Conservation (phyloP, 208 protist genomes). For the Crithidia expoeki region DNA sequence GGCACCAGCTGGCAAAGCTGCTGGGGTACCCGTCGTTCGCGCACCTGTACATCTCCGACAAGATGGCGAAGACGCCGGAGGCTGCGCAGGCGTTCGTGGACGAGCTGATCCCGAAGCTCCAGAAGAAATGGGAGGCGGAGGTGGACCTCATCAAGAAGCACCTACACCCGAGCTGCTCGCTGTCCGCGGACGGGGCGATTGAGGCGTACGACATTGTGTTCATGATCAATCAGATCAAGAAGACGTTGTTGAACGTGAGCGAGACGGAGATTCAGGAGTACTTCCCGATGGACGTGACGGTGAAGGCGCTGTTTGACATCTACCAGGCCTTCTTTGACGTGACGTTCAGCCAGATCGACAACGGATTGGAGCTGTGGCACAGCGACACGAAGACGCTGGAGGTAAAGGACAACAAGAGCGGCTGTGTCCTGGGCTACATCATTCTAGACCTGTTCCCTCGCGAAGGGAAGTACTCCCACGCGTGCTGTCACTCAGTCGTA, state of each 20-base stretch:
- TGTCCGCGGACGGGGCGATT: slow-evolving; percentile 63
- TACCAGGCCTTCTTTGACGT: slow-evolving; percentile 87
- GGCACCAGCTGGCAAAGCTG: too few relatives aligned
- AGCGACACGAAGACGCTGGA: slow-evolving; percentile 66
- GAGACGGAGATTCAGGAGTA: slow-evolving; percentile 88
- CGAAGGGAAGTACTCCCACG: slow-evolving; percentile 87
- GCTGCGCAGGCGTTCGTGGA: slow-evolving; percentile 56
- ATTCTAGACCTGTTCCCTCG: slow-evolving; percentile 87
- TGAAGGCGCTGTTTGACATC: slow-evolving; percentile 82
- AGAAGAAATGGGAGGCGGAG: slow-evolving; percentile 78
- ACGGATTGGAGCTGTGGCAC: slow-evolving; percentile 78
- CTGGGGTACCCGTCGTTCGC: too few relatives aligned
- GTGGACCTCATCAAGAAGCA: slow-evolving; percentile 65
- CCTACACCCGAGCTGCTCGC: slow-evolving; percentile 71
- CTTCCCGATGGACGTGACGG: slow-evolving; percentile 81
- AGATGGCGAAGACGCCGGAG: too few relatives aligned
- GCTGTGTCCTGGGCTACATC: slow-evolving; percentile 72
- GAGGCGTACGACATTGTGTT: slow-evolving; percentile 80
- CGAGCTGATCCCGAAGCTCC: slow-evolving; percentile 66
- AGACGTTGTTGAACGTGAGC: slow-evolving; percentile 78
- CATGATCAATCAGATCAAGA: slow-evolving; percentile 84
- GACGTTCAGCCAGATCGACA: slow-evolving; percentile 70
- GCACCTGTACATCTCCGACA: too few relatives aligned
- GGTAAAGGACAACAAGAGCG: slow-evolving; percentile 66
- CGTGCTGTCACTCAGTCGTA: slow-evolving; percentile 81